phyloP scores from a whole-genome alignment of 2,329 filamentous ascomycete genomes.

The Whalleya microplaca region DNA sequence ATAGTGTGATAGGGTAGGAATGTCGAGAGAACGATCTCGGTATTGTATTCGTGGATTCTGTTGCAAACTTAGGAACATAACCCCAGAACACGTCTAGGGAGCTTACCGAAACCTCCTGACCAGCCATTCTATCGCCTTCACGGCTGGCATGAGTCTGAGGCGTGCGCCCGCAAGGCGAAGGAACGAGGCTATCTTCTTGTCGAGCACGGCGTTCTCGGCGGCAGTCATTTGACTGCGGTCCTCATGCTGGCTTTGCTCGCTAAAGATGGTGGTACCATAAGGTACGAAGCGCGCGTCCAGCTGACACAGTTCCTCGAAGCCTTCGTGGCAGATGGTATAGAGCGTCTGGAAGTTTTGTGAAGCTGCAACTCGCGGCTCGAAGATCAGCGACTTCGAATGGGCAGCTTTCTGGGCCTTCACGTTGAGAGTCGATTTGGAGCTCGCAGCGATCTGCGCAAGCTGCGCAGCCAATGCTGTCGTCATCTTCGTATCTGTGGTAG shows the following conservation, averaged over 20 bases:
- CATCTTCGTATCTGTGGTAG: conserved; percentile 53
- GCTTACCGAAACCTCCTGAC: conserved; percentile 83
- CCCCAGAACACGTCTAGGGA: background rate
- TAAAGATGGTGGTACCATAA: conserved; percentile 83
- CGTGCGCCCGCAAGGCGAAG: conserved; percentile 77
- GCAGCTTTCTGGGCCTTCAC: conserved; percentile 89
- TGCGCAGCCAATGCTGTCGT: conserved; percentile 88
- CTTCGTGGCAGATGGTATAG: conserved; percentile 84
- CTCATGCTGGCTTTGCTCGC: conserved; percentile 86
- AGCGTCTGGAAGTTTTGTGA: conserved; percentile 89
- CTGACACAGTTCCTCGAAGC: conserved; percentile 88
- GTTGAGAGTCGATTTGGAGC: conserved; percentile 88
- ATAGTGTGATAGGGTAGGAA: conserved; percentile 93
- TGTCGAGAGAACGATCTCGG: conserved; percentile 73
- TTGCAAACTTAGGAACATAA: conserved; percentile 15
- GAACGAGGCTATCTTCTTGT: conserved; percentile 79
- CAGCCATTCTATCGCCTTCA: conserved; percentile 94
- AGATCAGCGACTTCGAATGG: conserved; percentile 94
- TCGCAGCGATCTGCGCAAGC: conserved; percentile 87
- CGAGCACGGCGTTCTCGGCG: conserved; percentile 79
- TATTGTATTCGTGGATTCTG: conserved; percentile 92
- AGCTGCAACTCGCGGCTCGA: conserved; percentile 81
- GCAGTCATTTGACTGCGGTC: conserved; percentile 85
- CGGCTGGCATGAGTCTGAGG: conserved; percentile 80
- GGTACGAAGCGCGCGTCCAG: conserved; percentile 78